These are phyloP conservation scores for Fraxinus ornus DNA, from an alignment of 305 asterid species.

Conservation along the genomic window DNA sequence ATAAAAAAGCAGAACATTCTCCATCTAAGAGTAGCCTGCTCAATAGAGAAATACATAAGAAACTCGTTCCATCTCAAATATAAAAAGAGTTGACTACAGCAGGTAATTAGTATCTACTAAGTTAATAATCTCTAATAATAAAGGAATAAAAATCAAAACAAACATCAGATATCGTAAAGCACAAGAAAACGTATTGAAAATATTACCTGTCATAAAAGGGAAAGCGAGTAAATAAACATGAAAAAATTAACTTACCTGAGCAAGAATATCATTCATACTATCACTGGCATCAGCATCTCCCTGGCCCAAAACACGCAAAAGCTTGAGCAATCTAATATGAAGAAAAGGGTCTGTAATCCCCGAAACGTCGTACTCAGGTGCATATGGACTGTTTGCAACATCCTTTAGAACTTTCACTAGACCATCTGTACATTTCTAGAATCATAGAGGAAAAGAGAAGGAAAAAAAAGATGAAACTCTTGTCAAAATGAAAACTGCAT, in stretches of 20 bases:
- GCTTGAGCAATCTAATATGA: conserved; percentile 79
- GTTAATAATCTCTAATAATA: background rate
- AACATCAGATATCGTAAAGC: background rate
- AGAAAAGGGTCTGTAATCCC: conserved; percentile 97
- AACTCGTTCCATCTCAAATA: background rate
- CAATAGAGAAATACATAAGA: background rate
- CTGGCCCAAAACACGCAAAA: conserved; percentile 78
- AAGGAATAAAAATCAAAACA: background rate
- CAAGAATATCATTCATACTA: conserved; percentile 91
- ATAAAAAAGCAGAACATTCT: background rate
- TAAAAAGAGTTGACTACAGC: background rate
- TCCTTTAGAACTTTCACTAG: conserved; percentile 87
- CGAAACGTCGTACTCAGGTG: conserved; percentile 94
- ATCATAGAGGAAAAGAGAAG: conserved; percentile 27
- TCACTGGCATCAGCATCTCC: conserved; percentile 98
- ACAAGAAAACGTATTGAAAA: background rate
- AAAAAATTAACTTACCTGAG: conserved; percentile 67
- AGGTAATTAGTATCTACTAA: background rate
- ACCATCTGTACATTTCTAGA: conserved; percentile 93
- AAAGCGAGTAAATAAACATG: conserved; percentile 1
- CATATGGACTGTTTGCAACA: conserved; percentile 88
- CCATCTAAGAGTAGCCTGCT: background rate
- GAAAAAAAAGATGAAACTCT: background rate
- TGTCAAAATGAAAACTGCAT: background rate
- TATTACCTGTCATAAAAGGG: background rate